A percentile compares a stretch with the other conserved stretches of the same genome.
These are phyloP conservation scores for Cladosporium austrohemisphaericum DNA, from an alignment of 2,329 filamentous ascomycete genomes.

Conservation along the genomic window DNA sequence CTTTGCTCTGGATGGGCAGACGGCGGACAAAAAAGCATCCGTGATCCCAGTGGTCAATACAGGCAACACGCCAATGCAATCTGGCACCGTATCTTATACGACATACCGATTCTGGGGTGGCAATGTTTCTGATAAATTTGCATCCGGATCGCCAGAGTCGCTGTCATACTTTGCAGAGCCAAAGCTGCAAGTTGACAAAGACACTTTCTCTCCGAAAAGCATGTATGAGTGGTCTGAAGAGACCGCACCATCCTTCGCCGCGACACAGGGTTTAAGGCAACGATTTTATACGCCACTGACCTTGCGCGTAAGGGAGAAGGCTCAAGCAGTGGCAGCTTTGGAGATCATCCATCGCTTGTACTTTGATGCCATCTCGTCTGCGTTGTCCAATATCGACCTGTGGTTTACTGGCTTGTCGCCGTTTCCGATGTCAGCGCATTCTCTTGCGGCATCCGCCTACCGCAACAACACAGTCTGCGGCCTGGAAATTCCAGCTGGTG, in stretches of 20 bases:
- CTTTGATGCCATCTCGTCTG: background rate
- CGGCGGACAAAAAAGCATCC: conserved; percentile 1
- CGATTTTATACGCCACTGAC: conserved; percentile 1
- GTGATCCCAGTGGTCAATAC: background rate
- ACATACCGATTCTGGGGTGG: conserved; percentile 7
- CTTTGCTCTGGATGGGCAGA: conserved; percentile 2
- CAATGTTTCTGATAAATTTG: background rate
- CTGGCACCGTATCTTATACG: background rate
- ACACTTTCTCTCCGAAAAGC: conserved; percentile 1
- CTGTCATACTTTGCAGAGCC: background rate
- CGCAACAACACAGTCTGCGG: background rate
- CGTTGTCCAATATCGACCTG: conserved; percentile 1
- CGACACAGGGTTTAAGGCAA: background rate
- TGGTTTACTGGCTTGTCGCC: conserved; percentile 7
- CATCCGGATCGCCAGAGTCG: background rate
- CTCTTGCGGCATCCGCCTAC: background rate
- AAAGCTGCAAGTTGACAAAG: background rate
- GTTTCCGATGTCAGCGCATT: background rate
- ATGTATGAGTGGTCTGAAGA: conserved; percentile 7
- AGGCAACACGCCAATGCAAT: background rate
- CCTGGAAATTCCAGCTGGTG: background rate
- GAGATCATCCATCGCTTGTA: background rate
- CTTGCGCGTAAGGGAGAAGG: background rate
- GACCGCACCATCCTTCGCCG: background rate
- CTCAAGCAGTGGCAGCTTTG: background rate